Conservation (phyloP, 1,284 basidiomycete species). For the Phlebopus sp. region DNA sequence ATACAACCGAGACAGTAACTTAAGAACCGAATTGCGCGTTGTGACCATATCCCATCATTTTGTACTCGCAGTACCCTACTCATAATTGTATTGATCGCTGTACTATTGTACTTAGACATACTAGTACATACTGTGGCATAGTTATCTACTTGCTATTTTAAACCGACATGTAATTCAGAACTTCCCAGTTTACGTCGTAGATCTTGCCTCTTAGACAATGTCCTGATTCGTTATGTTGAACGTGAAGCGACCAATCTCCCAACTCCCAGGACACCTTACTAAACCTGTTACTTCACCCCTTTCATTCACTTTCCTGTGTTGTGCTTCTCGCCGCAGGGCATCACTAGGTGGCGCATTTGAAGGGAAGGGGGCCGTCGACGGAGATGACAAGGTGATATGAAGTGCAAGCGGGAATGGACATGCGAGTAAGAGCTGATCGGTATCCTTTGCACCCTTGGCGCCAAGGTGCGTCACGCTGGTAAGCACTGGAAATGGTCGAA, state of each 20-base stretch:
- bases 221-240: slow-evolving; percentile 24
- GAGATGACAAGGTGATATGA: slow-evolving; percentile 43
- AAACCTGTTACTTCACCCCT: slow-evolving; percentile 30
- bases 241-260: slow-evolving; percentile 17
- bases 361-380: slow-evolving; percentile 28
- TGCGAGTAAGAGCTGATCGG: slow-evolving; percentile 13
- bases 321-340: slow-evolving; percentile 26
- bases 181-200: neutral
- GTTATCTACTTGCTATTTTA: no score
- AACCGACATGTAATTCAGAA: no score
- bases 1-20: no score
- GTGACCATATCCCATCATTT: slow-evolving; percentile 4
- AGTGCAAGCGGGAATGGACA: slow-evolving; percentile 37
- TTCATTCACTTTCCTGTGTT: slow-evolving; percentile 19
- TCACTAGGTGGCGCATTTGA: slow-evolving; percentile 23
- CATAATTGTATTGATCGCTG: slow-evolving; percentile 1
- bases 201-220: slow-evolving; percentile 9
- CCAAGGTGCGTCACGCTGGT: slow-evolving; percentile 17
- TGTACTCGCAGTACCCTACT: neutral
- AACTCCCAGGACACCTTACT: slow-evolving; percentile 31
- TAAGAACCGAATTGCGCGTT: no score
- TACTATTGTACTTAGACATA: neutral
- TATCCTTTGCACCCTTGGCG: slow-evolving; percentile 11
- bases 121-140: no score
- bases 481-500: slow-evolving; percentile 43